Base-by-base conservation (phyloP, 2,329 filamentous ascomycete species). In the Alternaria sp. region DNA sequence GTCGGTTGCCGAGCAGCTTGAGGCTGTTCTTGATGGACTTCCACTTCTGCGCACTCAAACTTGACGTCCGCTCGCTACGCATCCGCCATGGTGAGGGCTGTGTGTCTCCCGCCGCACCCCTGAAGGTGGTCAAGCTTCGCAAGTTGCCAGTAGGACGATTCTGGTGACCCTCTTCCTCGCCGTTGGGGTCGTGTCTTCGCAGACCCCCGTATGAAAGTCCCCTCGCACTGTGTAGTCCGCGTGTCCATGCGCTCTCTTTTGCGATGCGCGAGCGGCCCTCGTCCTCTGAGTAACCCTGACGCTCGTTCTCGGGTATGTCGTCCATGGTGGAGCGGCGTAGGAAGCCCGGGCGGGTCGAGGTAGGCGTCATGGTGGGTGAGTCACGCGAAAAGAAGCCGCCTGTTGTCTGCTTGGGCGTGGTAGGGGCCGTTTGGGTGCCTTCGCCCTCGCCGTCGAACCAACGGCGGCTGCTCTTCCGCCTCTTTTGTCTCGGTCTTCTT, bases 1-100 rank as follows among this genome's bases (percentile, higher is more conserved):
- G 92, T 71, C 92, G 89, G 66, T 93, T 89, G 25, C 87, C 88
- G 43, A 91, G 84, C 64, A 97, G 84, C 77, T 93, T 94, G 51
- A 98, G 82, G 0, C 94, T 94, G 69, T 93, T 93, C 82, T 97
- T 98, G 74, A 99, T 88, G 76, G 96, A 92, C 67, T 90, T 90
- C 96, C 96, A 99, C 82, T 92, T 93, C 73, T 95, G 92, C 18
- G 89, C 93, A 73, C 82, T 83, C 53, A 82, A 68, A 71, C 81
- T 83, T 8, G 80, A 79, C 41, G 83, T 81, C n/a, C 83, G 80
- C 58, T 85, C 83, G 33, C 80, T 77, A 6, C 82, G 80, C 59
- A 80, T 77, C 15, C 81, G 75, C 77, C 82, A 84, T 2, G 80
- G 78, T 3, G 81, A 83, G 7, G 72, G 78, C 62, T 81, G 80